A percentile compares a stretch with the other conserved stretches of the same genome.
Evolutionary conservation across 495 filamentous ascomycete genomes (phyloP).

Genomic region (Annulohypoxylon bovei): DNA sequence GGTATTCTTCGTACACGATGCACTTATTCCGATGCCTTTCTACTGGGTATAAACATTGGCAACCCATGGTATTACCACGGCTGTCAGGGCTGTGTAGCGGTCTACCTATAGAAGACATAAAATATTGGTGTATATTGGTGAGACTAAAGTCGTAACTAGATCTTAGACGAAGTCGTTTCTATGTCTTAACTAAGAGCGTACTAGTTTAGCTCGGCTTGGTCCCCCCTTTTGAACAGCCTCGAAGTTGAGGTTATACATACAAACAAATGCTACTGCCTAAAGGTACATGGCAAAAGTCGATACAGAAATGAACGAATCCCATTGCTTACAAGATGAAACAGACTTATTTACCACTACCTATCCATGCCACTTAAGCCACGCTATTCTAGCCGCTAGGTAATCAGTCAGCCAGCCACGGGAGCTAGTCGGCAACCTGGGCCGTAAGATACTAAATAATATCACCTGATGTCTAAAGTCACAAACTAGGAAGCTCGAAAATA

Average conservation of each 20-base stretch:
- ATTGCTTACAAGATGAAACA: neutral
- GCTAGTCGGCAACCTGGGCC: neutral
- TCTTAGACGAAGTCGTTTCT: neutral
- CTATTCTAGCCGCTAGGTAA: neutral
- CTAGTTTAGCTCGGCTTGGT: neutral
- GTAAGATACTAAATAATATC: neutral
- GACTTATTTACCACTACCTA: neutral
- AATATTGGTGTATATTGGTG: neutral
- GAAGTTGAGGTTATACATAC: neutral
- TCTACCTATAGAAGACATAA: neutral
- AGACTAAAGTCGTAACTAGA: neutral
- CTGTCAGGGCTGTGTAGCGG: too few relatives aligned
- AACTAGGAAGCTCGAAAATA: neutral
- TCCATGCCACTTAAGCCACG: neutral
- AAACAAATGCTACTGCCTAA: neutral
- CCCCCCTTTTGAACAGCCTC: neutral
- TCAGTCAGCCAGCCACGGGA: neutral
- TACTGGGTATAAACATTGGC: too few relatives aligned
- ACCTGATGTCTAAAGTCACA: neutral
- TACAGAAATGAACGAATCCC: neutral
- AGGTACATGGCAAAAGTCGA: neutral
- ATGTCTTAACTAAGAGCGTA: neutral
- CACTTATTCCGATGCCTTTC: too few relatives aligned
- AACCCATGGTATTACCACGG: too few relatives aligned
- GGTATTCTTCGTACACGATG: too few relatives aligned